phyloP scores from a whole-genome alignment of 2,329 filamentous ascomycete species.

The Myriosclerotinia curreyana region DNA sequence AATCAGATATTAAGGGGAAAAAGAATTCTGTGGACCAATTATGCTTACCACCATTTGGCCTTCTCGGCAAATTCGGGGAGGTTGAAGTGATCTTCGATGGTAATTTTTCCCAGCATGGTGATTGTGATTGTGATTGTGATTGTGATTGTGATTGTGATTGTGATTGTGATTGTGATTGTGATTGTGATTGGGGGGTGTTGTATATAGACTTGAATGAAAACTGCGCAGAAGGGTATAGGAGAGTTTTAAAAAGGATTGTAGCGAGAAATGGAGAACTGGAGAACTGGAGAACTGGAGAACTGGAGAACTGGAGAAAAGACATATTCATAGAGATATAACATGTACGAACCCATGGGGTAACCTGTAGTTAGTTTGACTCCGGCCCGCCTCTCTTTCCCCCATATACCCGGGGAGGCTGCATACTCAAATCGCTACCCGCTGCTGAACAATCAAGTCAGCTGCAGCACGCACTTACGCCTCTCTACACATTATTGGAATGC shows the following conservation, averaged over 20 bases:
- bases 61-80: constrained; percentile 43
- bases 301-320: background rate
- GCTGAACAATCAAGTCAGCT: background rate
- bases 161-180: background rate
- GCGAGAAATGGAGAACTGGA: background rate
- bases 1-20: too few species aligned
- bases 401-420: background rate
- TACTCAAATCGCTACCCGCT: background rate
- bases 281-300: background rate
- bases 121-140: background rate
- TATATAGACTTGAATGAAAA: background rate
- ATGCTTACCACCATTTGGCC: constrained; percentile 47
- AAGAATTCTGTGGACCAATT: too few species aligned
- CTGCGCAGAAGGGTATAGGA: too few species aligned
- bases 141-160: background rate
- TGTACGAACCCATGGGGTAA: background rate
- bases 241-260: background rate
- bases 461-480: too few species aligned
- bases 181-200: background rate
- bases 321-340: background rate
- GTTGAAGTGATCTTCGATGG: constrained; percentile 18
- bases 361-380: background rate
- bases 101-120: constrained; percentile 11
- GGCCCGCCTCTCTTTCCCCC: constrained; percentile 3
- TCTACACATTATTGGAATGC: background rate